Evolutionary conservation across 805 yeast genomes (phyloP).

Genomic region (Lachancea nothofagi): DNA sequence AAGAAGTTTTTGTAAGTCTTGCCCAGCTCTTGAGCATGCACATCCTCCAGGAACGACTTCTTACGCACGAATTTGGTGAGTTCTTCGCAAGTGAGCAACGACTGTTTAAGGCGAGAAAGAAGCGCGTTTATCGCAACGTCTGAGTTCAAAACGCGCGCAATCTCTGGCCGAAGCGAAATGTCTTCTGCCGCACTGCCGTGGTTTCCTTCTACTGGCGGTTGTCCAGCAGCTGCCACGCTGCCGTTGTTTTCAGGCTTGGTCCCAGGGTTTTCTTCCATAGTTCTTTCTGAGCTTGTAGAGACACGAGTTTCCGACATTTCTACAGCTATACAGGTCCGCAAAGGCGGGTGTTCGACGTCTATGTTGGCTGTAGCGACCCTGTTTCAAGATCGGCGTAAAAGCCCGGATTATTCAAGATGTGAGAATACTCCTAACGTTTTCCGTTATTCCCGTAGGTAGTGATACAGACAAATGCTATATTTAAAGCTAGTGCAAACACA

Average conservation of each 20-base stretch:
- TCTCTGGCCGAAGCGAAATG: constrained; percentile 45
- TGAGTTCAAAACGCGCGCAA: constrained; percentile 50
- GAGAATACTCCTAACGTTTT: no score
- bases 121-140: constrained; percentile 74
- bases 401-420: no score
- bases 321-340: no score
- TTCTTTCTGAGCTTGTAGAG: constrained; percentile 2
- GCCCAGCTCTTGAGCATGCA: constrained; percentile 65
- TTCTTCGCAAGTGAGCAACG: constrained; percentile 79
- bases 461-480: no score
- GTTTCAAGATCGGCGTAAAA: no score
- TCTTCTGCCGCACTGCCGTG: constrained; percentile 19
- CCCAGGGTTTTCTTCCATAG: background rate
- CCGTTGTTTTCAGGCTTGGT: background rate
- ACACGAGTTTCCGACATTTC: background rate
- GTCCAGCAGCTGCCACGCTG: background rate
- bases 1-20: constrained; percentile 55
- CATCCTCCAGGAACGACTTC: constrained; percentile 73
- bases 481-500: no score
- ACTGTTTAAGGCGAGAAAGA: constrained; percentile 68
- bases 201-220: background rate
- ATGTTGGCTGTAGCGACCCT: no score
- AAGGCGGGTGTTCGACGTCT: no score
- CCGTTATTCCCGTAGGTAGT: no score
- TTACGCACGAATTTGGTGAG: constrained; percentile 72